phyloP scores from a whole-genome alignment of 2,329 filamentous ascomycete species.

The Dothiorella sarmentorum region DNA sequence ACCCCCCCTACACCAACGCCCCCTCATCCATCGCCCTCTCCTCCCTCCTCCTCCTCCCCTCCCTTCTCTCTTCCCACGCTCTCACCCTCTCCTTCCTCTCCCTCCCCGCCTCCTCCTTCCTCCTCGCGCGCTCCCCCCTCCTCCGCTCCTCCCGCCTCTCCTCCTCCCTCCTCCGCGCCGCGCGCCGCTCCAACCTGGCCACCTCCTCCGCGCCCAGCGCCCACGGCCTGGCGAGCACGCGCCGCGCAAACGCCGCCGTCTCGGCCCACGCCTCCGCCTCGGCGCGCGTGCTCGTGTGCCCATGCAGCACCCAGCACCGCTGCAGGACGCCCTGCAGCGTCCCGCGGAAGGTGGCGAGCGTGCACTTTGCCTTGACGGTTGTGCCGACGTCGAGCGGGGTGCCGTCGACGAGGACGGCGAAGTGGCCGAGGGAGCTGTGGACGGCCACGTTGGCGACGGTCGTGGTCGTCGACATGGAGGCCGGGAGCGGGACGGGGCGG shows the following conservation, averaged over 20 bases:
- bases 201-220: constrained; percentile 44
- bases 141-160: constrained; percentile 31
- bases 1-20: constrained; percentile 30
- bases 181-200: constrained; percentile 32
- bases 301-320: constrained; percentile 45
- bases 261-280: constrained; percentile 55
- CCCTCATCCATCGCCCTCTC: constrained; percentile 41
- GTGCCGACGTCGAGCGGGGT: constrained; percentile 44
- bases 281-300: constrained; percentile 54
- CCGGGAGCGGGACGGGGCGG: constrained; percentile 19
- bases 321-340: constrained; percentile 54
- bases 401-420: constrained; percentile 43
- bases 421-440: constrained; percentile 33
- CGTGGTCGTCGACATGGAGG: constrained; percentile 37
- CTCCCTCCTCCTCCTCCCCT: constrained; percentile 42
- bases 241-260: constrained; percentile 46
- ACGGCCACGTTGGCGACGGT: constrained; percentile 39
- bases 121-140: constrained; percentile 34
- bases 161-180: constrained; percentile 36
- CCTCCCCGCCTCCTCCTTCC: constrained; percentile 30
- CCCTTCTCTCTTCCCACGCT: too few species aligned
- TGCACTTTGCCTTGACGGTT: constrained; percentile 56
- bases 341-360: constrained; percentile 50
- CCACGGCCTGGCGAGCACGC: constrained; percentile 55
- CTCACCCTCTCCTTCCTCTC: constrained; percentile 34